Evolutionary conservation across 768 basidiomycete genomes (phyloP).

Genomic region (Tremella yokohamensis): DNA sequence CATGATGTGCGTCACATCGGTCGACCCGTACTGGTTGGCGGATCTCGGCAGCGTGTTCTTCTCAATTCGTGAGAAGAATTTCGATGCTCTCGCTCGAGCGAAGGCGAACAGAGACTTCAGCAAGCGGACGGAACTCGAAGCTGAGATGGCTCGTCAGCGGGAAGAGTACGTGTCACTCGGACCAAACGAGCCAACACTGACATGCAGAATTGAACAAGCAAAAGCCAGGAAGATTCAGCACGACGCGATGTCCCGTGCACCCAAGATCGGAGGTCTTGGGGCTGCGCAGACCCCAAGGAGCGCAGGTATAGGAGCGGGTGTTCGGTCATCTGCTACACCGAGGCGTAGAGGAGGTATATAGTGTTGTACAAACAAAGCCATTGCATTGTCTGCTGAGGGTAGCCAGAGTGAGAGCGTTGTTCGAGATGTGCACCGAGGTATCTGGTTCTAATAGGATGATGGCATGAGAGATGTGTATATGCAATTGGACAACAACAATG

Average conservation of each 20-base stretch:
- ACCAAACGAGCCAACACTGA: background rate
- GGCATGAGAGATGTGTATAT: too few species aligned
- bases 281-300: conserved; percentile 45
- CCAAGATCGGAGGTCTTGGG: conserved; percentile 39
- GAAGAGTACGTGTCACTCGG: conserved; percentile 45
- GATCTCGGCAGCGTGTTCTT: conserved; percentile 95
- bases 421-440: too few species aligned
- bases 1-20: conserved; percentile 98
- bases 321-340: conserved; percentile 44
- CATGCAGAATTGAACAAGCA: conserved; percentile 41
- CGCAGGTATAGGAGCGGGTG: conserved; percentile 48
- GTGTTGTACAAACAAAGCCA: background rate
- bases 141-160: conserved; percentile 69
- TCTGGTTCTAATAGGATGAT: too few species aligned
- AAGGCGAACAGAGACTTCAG: conserved; percentile 85
- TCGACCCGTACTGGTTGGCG: conserved; percentile 98
- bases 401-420: too few species aligned
- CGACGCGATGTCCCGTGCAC: conserved; percentile 41
- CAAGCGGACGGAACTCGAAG: conserved; percentile 83
- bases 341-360: conserved; percentile 47
- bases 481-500: too few species aligned
- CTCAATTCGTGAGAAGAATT: conserved; percentile 96
- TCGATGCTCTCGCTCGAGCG: conserved; percentile 71
- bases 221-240: conserved; percentile 40
- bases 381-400: too few species aligned